phyloP scores from a whole-genome alignment of 2,329 filamentous ascomycete genomes.

The Hypoxylon sp. region DNA sequence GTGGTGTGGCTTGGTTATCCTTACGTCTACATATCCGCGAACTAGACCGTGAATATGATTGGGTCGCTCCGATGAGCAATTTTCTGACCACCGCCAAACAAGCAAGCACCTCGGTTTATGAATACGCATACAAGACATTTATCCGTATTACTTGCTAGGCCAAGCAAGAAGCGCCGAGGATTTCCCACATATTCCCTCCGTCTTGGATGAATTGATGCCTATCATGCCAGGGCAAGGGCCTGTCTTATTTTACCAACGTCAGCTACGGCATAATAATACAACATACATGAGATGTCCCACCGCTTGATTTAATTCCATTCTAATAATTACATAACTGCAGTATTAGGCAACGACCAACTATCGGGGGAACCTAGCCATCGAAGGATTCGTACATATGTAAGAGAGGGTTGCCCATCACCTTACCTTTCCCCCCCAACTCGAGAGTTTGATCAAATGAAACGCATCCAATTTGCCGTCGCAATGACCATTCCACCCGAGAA shows the following conservation, averaged over 20 bases:
- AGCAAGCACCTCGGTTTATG: too few species aligned
- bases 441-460: constrained; percentile 31
- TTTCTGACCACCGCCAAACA: too few species aligned
- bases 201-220: constrained; percentile 30
- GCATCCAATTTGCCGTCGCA: constrained; percentile 32
- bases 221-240: too few species aligned
- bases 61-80: too few species aligned
- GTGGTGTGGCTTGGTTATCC: constrained; percentile 30
- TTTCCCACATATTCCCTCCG: constrained; percentile 19
- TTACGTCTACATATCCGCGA: constrained; percentile 16
- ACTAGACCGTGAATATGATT: too few species aligned
- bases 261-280: too few species aligned
- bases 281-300: too few species aligned
- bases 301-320: too few species aligned
- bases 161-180: constrained; percentile 13
- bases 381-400: constrained; percentile 29
- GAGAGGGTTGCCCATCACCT: constrained; percentile 26
- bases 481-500: constrained; percentile 22
- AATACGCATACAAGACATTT: too few species aligned
- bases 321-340: constrained; percentile 32
- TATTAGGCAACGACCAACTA: constrained; percentile 17
- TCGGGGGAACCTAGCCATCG: constrained; percentile 19
- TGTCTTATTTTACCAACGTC: constrained; percentile 23
- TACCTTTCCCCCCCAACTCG: constrained; percentile 3
- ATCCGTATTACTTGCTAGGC: constrained; percentile 17